Evolutionary conservation across 345 rosid genomes (phyloP).

Genomic region (Pugionium cornutum): DNA sequence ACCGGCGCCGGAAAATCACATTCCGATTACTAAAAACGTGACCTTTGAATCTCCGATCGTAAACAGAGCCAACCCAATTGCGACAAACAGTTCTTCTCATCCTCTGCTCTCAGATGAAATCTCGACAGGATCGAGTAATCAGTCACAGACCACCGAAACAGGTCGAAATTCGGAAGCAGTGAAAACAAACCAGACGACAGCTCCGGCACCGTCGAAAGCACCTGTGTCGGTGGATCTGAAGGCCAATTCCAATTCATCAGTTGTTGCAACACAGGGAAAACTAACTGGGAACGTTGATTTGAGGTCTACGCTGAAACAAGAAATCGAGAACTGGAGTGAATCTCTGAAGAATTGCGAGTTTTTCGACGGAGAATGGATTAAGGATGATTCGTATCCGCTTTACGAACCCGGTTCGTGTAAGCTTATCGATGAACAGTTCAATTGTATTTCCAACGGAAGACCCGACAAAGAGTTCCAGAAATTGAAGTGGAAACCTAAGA

Average conservation of each 20-base stretch:
- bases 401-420: slow-evolving; percentile 88
- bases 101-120: slow-evolving; percentile 28
- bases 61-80: slow-evolving; percentile 24
- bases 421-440: slow-evolving; percentile 80
- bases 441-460: slow-evolving; percentile 78
- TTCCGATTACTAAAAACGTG: slow-evolving; percentile 39
- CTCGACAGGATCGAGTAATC: slow-evolving; percentile 17
- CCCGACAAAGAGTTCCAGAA: slow-evolving; percentile 76
- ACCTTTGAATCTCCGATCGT: slow-evolving; percentile 30
- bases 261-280: slow-evolving; percentile 40
- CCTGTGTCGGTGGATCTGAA: slow-evolving; percentile 39
- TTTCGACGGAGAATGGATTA: slow-evolving; percentile 88
- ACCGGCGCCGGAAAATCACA: slow-evolving; percentile 29
- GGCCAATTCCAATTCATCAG: slow-evolving; percentile 23
- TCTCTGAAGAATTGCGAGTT: slow-evolving; percentile 70
- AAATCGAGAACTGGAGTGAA: slow-evolving; percentile 47
- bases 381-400: slow-evolving; percentile 86
- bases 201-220: slow-evolving; percentile 29
- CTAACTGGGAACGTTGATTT: slow-evolving; percentile 42
- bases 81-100: slow-evolving; percentile 18
- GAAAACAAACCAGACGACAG: slow-evolving; percentile 21
- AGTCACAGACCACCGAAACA: slow-evolving; percentile 9
- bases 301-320: slow-evolving; percentile 42
- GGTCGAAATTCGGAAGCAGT: slow-evolving; percentile 3
- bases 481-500: slow-evolving; percentile 85